Base-by-base conservation (phyloP, 2,329 filamentous ascomycete genomes). In the Colletotrichum sp. region DNA sequence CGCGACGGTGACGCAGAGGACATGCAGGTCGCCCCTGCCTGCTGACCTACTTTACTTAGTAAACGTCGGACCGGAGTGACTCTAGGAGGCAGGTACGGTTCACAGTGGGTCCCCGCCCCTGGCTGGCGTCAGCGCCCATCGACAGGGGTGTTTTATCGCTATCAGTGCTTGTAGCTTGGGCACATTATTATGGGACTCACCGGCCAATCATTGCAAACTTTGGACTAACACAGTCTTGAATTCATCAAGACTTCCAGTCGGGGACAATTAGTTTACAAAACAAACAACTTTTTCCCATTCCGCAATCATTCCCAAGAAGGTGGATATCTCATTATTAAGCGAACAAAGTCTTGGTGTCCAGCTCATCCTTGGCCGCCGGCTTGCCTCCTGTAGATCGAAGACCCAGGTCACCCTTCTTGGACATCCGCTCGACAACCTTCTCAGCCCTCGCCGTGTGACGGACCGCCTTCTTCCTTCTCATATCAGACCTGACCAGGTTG, bases 401-500 rank as follows among this genome's bases (percentile, higher is more conserved):
- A 30, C 96, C 96, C 74, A 99, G 85, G 30, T 94, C 92, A 56
- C 92, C 92, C 85, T 92, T 94, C 89, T 94, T 97, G 71, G 92
- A 90, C 81, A 93, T 88, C 78, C 93, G 90, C 82, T 96, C 95
- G 66, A 94, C 88, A 78, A 91, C 88, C 79, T 94, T 92, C 82
- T 98, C 96, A 34, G 93, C 91, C 76, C 97, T 90, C 71, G 90
- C 89, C 79, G 95, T 94, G 87, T 97, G 96, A 79, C 92, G 92
- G 65, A 92, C 91, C 1, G 96, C 95, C 88, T 95, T 96, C 79
- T 91, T 89, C 85, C 92, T 88, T 79, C 95, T 90, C 79, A 98
- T 85, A 78, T 98, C 97, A 55, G 95, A 89, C 79, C 97, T 91
- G 78, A 98, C 92, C 86, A 98, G 95, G 91, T 99, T 99, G 12